A percentile compares a stretch with the other conserved stretches of the same genome.
Conservation (phyloP, 1,139 yeast genomes). For the Spathaspora sp. region DNA sequence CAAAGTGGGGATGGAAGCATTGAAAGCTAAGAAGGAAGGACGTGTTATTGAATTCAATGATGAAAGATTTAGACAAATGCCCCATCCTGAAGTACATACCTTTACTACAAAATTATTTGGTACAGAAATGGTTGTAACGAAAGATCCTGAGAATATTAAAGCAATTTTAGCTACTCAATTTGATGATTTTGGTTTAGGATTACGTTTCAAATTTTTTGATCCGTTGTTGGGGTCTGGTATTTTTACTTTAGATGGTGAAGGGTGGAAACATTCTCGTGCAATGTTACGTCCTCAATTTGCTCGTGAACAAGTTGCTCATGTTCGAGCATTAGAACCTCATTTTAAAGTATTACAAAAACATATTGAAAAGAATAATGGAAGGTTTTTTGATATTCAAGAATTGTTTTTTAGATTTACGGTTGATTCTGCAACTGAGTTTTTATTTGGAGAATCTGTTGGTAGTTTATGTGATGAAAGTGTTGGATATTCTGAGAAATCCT, state of each 20-base stretch:
- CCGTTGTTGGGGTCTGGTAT: slow-evolving; percentile 55
- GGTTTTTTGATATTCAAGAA: slow-evolving; percentile 35
- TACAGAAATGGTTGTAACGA: slow-evolving; percentile 16
- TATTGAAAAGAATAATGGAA: slow-evolving; percentile 23
- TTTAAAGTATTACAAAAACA: slow-evolving; percentile 36
- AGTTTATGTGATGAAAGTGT: slow-evolving; percentile 31
- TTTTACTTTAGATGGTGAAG: slow-evolving; percentile 53
- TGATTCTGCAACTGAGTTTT: slow-evolving; percentile 43
- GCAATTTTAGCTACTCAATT: slow-evolving; percentile 42
- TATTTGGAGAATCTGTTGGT: slow-evolving; percentile 38
- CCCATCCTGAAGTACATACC: slow-evolving; percentile 14
- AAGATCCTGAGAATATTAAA: slow-evolving; percentile 33
- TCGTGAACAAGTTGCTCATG: slow-evolving; percentile 51
- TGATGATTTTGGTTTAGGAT: slow-evolving; percentile 50
- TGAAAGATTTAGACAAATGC: slow-evolving; percentile 8
- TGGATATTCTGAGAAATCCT: slow-evolving; percentile 13
- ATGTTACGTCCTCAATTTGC: slow-evolving; percentile 56
- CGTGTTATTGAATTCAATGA: slow-evolving; percentile 11
- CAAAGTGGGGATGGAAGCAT: slow-evolving; percentile 13
- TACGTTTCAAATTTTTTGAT: slow-evolving; percentile 35
- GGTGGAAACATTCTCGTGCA: slow-evolving; percentile 56
- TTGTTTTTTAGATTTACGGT: slow-evolving; percentile 37
- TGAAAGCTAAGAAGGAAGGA: slow-evolving; percentile 15
- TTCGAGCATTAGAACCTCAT: slow-evolving; percentile 44
- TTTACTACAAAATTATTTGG: slow-evolving; percentile 20